phyloP scores from a whole-genome alignment of 1,139 yeast genomes.

The Tardiomyces digboiensis region DNA sequence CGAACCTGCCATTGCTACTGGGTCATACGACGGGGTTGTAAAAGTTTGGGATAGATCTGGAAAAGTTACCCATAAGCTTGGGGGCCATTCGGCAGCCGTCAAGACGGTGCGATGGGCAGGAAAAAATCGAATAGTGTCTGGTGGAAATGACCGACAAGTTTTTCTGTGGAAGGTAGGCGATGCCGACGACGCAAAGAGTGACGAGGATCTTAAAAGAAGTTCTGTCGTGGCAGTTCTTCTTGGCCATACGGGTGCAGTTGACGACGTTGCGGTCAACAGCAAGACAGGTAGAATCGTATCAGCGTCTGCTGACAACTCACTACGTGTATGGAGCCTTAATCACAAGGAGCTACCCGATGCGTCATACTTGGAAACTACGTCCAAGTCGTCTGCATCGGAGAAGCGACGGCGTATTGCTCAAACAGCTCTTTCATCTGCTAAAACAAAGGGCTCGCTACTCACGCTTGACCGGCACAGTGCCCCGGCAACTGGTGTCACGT shows the following conservation, averaged over 20 bases:
- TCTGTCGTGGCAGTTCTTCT: slow-evolving; percentile 74
- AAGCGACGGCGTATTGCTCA: slow-evolving; percentile 80
- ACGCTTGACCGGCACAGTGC: slow-evolving; percentile 72
- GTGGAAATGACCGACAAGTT: slow-evolving; percentile 82
- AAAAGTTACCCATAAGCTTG: slow-evolving; percentile 67
- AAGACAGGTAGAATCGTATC: slow-evolving; percentile 55
- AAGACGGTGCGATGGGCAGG: slow-evolving; percentile 66
- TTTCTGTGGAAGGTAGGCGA: slow-evolving; percentile 72
- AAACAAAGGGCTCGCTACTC: slow-evolving; percentile 74
- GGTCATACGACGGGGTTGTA: slow-evolving; percentile 91
- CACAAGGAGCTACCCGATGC: slow-evolving; percentile 76
- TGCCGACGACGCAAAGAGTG: slow-evolving; percentile 30
- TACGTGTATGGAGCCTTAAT: slow-evolving; percentile 85
- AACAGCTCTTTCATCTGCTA: slow-evolving; percentile 56
- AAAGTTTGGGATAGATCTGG: slow-evolving; percentile 85
- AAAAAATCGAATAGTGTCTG: slow-evolving; percentile 57
- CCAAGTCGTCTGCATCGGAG: slow-evolving; percentile 64
- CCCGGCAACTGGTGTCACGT: slow-evolving; percentile 79
- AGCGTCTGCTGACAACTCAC: slow-evolving; percentile 72
- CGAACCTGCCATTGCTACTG: slow-evolving; percentile 50
- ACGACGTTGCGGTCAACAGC: slow-evolving; percentile 53
- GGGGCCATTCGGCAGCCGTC: slow-evolving; percentile 84
- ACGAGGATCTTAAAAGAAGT: slow-evolving; percentile 41
- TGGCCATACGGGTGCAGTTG: slow-evolving; percentile 86
- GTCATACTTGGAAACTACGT: slow-evolving; percentile 37